A percentile compares a stretch with the other conserved stretches of the same genome.
These are phyloP conservation scores for Calonectria henricotiae DNA, from an alignment of 2,329 filamentous ascomycete genomes.

Conservation along the genomic window DNA sequence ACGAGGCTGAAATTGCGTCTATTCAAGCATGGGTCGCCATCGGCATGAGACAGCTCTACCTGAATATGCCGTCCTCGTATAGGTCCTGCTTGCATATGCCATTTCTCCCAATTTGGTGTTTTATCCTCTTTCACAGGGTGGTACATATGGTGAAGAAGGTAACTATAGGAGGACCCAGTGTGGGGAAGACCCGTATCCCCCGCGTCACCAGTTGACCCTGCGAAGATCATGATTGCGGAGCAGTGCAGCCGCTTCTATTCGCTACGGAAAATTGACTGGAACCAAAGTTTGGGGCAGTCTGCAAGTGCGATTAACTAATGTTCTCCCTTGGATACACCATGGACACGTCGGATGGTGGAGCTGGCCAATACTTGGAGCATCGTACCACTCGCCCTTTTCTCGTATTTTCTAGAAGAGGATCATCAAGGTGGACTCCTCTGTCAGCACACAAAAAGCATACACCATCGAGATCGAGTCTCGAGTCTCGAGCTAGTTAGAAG, in stretches of 20 bases:
- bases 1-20: neutral
- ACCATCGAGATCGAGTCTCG: neutral
- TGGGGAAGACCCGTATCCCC: slow-evolving; percentile 28
- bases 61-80: slow-evolving; percentile 2
- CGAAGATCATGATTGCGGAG: slow-evolving; percentile 27
- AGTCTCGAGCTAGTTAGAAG: neutral
- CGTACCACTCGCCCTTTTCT: neutral
- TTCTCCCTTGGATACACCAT: no score
- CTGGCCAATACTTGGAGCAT: neutral
- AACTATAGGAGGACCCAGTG: slow-evolving; percentile 1
- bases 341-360: neutral
- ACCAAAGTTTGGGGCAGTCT: neutral
- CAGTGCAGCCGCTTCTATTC: neutral
- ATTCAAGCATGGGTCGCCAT: neutral
- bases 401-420: neutral
- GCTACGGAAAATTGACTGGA: neutral
- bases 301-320: neutral
- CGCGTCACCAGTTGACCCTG: slow-evolving; percentile 17
- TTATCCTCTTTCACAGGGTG: neutral
- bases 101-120: neutral
- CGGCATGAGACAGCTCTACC: slow-evolving; percentile 2
- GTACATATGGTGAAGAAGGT: neutral
- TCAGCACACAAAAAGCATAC: neutral
- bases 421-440: no score
- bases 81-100: neutral